Percentiles rank a stretch among this genome's conserved stretches.
phyloP scores from a whole-genome alignment of 257 asterid genomes.

The Henckelia pumila region DNA sequence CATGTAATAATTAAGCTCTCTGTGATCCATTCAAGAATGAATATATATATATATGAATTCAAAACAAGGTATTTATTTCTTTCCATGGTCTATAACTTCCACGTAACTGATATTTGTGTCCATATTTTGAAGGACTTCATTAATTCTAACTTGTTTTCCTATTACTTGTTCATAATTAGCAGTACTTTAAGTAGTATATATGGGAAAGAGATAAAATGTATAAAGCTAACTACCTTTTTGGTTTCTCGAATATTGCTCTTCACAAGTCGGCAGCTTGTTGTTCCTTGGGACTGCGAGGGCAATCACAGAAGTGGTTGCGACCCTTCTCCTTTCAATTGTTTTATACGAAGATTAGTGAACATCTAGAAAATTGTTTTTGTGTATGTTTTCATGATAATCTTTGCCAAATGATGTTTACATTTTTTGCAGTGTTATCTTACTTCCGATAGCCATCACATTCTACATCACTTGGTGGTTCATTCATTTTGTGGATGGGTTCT shows the following conservation, averaged over 20 bases:
- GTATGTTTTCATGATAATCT: too few species aligned
- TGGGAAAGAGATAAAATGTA: not conserved
- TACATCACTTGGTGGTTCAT: too few species aligned
- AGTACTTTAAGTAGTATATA: not conserved
- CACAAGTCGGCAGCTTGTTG: not conserved
- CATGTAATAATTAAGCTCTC: too few species aligned
- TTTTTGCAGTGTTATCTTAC: too few species aligned
- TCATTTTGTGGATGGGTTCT: too few species aligned
- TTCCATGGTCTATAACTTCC: not conserved
- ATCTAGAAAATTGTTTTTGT: too few species aligned
- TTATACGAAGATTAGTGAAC: conserved; percentile 1
- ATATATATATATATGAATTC: too few species aligned
- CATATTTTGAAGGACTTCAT: not conserved
- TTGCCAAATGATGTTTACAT: too few species aligned
- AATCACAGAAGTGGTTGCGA: not conserved
- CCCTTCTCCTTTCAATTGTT: not conserved
- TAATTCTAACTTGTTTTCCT: not conserved
- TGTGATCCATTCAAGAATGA: not conserved
- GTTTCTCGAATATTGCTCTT: not conserved
- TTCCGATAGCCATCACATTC: too few species aligned
- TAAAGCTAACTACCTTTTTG: not conserved
- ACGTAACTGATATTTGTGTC: not conserved
- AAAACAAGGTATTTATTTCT: not conserved
- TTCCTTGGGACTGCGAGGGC: not conserved
- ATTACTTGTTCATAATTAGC: not conserved